Evolutionary conservation across 108 stramenopile species (phyloP), one percentile per base, ranked within the genome.

Genomic region (Cyclotella atomus): DNA sequence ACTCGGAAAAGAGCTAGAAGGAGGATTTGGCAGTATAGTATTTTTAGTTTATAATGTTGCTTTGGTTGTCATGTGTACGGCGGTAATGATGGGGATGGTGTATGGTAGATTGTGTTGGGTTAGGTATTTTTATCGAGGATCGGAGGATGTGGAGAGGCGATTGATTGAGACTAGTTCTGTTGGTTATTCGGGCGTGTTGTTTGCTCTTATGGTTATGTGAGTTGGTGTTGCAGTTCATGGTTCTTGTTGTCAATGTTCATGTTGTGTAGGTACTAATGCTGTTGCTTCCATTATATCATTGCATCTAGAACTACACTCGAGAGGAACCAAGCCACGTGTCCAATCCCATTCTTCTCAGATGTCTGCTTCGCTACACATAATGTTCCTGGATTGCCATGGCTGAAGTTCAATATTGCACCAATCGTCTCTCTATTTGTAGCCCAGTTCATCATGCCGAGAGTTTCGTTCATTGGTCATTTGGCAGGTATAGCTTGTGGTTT

Each of bases 171-270:
- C 84, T 16, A 84, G 76, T 62, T 82, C 89, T 20, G 94, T 95
- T 25, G 94, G 94, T 0, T 95, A 85, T 70, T 88, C 87, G 32
- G 94, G 85, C 10, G 89, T 95, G 7, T 60, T 95, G 5, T 95
- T 95, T 84, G 89, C 88, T 24, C 91, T 90, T 91, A 87, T 86
- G 82, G 90, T 91, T 0, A 81, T 91, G 21, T 61, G 60, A 61
- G 60, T 24, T 41, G 5, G n/a, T n/a, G n/a, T n/a, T n/a, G 15
- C 12, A 43, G 15, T 43, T 43, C 43, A 43, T 15, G 43, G 43
- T n/a, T n/a, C n/a, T n/a, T n/a, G n/a, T n/a, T n/a, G n/a, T n/a
- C n/a, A n/a, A n/a, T n/a, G n/a, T n/a, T n/a, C n/a, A n/a, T n/a
- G n/a, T n/a, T n/a, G n/a, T n/a, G n/a, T n/a, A n/a, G n/a, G n/a